Percentiles rank a stretch among this genome's conserved stretches.
Evolutionary conservation across 2,329 filamentous ascomycete species (phyloP).

Genomic region (Colletotrichum euphorbiae): DNA sequence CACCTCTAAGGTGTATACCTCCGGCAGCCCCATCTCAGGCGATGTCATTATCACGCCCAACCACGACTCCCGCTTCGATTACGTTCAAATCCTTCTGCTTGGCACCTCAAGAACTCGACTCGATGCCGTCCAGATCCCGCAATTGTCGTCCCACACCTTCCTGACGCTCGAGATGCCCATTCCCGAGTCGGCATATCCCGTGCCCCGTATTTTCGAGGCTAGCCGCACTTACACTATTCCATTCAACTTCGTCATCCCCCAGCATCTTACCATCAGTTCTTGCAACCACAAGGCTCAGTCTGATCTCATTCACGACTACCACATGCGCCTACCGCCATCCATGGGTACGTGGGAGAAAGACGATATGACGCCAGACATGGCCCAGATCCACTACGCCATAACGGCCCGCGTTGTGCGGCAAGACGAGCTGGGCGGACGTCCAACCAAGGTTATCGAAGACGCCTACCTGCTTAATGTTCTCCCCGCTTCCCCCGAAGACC

Average conservation of each 20-base stretch:
- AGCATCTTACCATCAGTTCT: constrained; percentile 66
- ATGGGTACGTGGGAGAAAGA: constrained; percentile 65
- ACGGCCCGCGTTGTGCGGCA: constrained; percentile 58
- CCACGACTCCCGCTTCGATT: constrained; percentile 62
- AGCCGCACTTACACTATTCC: constrained; percentile 62
- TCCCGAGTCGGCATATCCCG: constrained; percentile 58
- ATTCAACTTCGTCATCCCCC: constrained; percentile 71
- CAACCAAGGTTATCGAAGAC: constrained; percentile 54
- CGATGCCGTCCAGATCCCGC: constrained; percentile 62
- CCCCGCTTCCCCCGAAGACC: constrained; percentile 60
- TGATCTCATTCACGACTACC: constrained; percentile 61
- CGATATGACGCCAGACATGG: constrained; percentile 67
- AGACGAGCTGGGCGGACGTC: constrained; percentile 44
- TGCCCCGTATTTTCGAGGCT: constrained; percentile 59
- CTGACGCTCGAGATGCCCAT: constrained; percentile 69
- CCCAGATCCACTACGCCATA: constrained; percentile 64
- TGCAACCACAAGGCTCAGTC: constrained; percentile 63
- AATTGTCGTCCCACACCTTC: constrained; percentile 63
- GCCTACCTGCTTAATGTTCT: constrained; percentile 63
- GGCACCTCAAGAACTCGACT: constrained; percentile 63
- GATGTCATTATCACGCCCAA: constrained; percentile 58
- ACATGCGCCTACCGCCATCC: constrained; percentile 65
- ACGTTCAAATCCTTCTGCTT: constrained; percentile 64
- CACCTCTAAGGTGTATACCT: constrained; percentile 66
- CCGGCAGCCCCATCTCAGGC: constrained; percentile 63